phyloP scores from a whole-genome alignment of 1,284 basidiomycete genomes.

The Ceratobasidium theobromae region DNA sequence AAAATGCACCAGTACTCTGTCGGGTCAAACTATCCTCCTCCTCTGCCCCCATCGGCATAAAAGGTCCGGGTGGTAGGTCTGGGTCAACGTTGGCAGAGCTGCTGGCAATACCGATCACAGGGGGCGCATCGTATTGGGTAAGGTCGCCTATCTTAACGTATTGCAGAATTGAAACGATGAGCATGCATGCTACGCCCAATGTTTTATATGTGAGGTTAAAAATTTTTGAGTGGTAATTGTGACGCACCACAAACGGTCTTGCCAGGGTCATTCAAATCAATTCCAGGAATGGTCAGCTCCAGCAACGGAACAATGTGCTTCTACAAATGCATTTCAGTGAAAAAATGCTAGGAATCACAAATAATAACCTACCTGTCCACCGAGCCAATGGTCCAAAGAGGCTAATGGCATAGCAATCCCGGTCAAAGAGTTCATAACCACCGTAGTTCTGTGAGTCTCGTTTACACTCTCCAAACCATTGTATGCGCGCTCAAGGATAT shows the following conservation, averaged over 20 bases:
- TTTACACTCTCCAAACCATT: slow-evolving; percentile 91
- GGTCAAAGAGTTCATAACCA: slow-evolving; percentile 86
- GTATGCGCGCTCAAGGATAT: slow-evolving; percentile 89
- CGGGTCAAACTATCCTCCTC: slow-evolving; percentile 75
- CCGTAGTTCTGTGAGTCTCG: slow-evolving; percentile 91
- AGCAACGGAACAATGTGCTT: slow-evolving; percentile 87
- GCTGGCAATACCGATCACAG: slow-evolving; percentile 54
- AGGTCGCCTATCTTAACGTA: slow-evolving; percentile 44
- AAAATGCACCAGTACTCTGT: slow-evolving; percentile 78
- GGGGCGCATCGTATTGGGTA: slow-evolving; percentile 52
- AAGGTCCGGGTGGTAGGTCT: slow-evolving; percentile 47
- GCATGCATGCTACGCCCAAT: slow-evolving; percentile 50
- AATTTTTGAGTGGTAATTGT: slow-evolving; percentile 6
- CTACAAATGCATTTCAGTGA: slow-evolving; percentile 45
- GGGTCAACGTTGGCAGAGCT: slow-evolving; percentile 45
- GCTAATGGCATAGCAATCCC: slow-evolving; percentile 79
- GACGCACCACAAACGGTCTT: slow-evolving; percentile 65
- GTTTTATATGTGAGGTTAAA: background rate
- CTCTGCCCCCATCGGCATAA: slow-evolving; percentile 59
- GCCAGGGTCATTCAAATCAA: slow-evolving; percentile 89
- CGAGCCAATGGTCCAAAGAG: slow-evolving; percentile 74
- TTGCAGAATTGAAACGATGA: slow-evolving; percentile 70
- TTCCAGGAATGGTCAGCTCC: slow-evolving; percentile 88
- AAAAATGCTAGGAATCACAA: background rate
- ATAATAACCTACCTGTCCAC: slow-evolving; percentile 50